Percentiles rank a stretch among this genome's conserved stretches.
These are phyloP conservation scores for Cyclostephanos tholiformis DNA, from an alignment of 108 stramenopile genomes.

Conservation along the genomic window DNA sequence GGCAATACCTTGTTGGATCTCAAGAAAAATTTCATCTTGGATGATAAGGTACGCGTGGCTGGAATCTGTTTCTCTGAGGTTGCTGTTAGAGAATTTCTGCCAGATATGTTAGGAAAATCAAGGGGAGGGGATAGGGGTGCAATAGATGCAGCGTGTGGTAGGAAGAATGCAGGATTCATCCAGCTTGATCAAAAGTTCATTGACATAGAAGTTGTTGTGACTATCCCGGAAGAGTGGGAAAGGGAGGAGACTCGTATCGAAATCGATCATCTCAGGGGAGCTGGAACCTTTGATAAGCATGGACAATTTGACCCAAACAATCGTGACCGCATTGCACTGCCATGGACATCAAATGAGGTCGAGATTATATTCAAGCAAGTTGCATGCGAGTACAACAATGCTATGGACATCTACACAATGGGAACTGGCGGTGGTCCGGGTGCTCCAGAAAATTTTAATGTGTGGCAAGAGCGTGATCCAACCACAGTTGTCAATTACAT, in stretches of 20 bases:
- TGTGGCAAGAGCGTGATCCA: background rate
- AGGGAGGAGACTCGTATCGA: background rate
- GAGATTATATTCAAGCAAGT: background rate
- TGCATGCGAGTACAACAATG: background rate
- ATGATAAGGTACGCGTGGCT: background rate
- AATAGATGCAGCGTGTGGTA: background rate
- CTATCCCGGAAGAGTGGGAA: background rate
- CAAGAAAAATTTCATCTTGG: background rate
- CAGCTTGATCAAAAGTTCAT: background rate
- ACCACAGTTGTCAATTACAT: background rate
- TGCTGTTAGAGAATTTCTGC: background rate
- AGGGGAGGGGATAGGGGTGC: background rate
- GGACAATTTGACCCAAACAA: background rate
- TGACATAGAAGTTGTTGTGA: background rate
- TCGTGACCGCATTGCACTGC: background rate
- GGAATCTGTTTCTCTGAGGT: background rate
- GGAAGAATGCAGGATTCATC: background rate
- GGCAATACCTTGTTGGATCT: no score
- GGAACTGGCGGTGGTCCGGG: constrained; percentile 5
- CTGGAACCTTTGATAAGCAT: background rate
- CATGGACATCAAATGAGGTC: background rate
- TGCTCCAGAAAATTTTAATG: background rate
- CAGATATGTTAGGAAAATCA: background rate
- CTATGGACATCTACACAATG: background rate
- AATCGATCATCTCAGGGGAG: background rate